Conservation (phyloP, 1,284 basidiomycete genomes). For the Abortiporus biennis region DNA sequence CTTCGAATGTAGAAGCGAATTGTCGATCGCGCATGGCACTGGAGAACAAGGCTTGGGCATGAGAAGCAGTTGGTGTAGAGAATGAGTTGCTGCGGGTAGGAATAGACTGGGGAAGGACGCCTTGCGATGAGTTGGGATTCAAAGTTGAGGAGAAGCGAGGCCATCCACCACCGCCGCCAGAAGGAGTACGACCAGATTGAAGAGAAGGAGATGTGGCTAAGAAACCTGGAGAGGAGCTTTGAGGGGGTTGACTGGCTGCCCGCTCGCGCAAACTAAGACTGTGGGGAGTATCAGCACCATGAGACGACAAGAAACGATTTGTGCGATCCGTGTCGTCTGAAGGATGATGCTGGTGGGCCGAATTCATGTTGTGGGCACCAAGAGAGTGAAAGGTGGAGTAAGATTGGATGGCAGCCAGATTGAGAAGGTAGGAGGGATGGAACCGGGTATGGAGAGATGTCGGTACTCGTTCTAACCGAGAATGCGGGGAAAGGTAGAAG, state of each 20-base stretch:
- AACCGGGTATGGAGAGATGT: no score
- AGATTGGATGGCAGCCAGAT: constrained; percentile 24
- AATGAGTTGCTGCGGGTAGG: constrained; percentile 64
- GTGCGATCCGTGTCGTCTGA: constrained; percentile 38
- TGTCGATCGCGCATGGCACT: constrained; percentile 59
- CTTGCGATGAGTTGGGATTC: constrained; percentile 25
- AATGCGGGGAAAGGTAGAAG: no score
- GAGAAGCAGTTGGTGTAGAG: constrained; percentile 36
- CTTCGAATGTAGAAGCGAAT: constrained; percentile 64
- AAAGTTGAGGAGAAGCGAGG: constrained; percentile 33
- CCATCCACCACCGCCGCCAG: constrained; percentile 41
- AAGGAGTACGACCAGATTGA: constrained; percentile 38
- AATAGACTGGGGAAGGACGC: constrained; percentile 33
- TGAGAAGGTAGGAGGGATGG: background rate
- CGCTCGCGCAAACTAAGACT: constrained; percentile 39
- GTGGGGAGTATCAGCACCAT: constrained; percentile 29
- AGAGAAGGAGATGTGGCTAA: constrained; percentile 50
- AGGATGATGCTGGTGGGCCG: constrained; percentile 21
- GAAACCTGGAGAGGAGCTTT: constrained; percentile 39
- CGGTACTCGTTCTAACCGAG: no score
- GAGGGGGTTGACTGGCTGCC: constrained; percentile 65
- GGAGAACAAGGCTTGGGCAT: constrained; percentile 45
- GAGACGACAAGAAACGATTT: constrained; percentile 49
- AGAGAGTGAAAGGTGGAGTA: constrained; percentile 21
- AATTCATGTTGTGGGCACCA: constrained; percentile 21